These are phyloP conservation scores for Clitopilus passeckerianus DNA, from an alignment of 768 basidiomycete genomes.

Conservation along the genomic window DNA sequence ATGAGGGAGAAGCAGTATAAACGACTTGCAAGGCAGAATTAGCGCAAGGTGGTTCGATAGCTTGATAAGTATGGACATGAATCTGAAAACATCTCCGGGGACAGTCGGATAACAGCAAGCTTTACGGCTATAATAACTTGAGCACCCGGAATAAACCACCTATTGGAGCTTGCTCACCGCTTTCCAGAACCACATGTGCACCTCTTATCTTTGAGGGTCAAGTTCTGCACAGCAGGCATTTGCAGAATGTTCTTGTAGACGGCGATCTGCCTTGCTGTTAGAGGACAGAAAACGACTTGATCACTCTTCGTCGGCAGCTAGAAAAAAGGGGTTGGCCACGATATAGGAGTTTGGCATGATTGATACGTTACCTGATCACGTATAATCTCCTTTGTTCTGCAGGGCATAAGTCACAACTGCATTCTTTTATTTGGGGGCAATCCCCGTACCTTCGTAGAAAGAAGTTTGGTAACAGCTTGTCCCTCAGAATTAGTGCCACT, in stretches of 20 bases:
- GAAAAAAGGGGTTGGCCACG: background rate
- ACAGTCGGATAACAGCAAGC: slow-evolving; percentile 40
- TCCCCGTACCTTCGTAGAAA: slow-evolving; percentile 68
- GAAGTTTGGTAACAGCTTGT: slow-evolving; percentile 72
- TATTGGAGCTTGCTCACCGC: slow-evolving; percentile 33
- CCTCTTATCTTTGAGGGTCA: slow-evolving; percentile 63
- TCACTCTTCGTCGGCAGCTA: slow-evolving; percentile 88
- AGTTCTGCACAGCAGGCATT: slow-evolving; percentile 62
- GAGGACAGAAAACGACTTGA: slow-evolving; percentile 89
- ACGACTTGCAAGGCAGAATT: slow-evolving; percentile 67
- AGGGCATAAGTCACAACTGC: background rate
- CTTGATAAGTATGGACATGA: slow-evolving; percentile 79
- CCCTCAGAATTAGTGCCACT: slow-evolving; percentile 57
- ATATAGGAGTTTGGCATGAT: background rate
- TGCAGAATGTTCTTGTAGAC: slow-evolving; percentile 71
- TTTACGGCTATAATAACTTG: slow-evolving; percentile 27
- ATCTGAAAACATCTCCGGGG: slow-evolving; percentile 67
- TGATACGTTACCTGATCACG: slow-evolving; percentile 47
- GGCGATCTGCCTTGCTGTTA: slow-evolving; percentile 62
- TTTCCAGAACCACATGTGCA: slow-evolving; percentile 69
- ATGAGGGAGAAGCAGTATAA: background rate
- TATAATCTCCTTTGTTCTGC: slow-evolving; percentile 74
- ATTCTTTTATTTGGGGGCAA: background rate
- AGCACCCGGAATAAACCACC: background rate
- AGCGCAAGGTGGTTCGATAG: slow-evolving; percentile 85